Evolutionary conservation across 2,329 filamentous ascomycete genomes (phyloP), one percentile per base, ranked within the genome.

Genomic region (Hortaea werneckii): DNA sequence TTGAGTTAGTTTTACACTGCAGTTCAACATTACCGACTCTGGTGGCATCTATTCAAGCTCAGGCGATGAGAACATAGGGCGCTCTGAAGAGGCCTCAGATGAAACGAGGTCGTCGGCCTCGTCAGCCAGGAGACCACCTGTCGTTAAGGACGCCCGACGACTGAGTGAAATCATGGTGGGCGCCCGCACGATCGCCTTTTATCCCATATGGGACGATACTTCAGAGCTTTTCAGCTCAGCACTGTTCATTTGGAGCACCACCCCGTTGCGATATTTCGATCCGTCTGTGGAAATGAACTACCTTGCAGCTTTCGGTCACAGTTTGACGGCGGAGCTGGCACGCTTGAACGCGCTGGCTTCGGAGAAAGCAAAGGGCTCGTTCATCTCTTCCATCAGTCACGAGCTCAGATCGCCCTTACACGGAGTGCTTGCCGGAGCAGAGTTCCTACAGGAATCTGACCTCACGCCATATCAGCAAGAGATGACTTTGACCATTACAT

Each of bases 381-480:
- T 70, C 43, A 63, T 71, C 30, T 62, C 64, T 26, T 67, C 65
- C 5, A 65, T 69, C 26, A 65, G 60, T 2, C 66, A 68, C 45
- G 67, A 68, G 44, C 34, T 56, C 10, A 37, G 50, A n/a, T 44
- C 43, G 8, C 58, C 58, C 5, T 49, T 61, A 2, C 59, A 61
- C 37, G 56, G 56, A 2, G 57, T 60, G 9, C 47, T 61, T 2
- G 59, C 50, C 1, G 52, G 45, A 3, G 37, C 58, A 9, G 58
- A 76, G 67, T 42, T 79, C 3, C 54, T 81, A 0, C 67, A 71
- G 3, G 75, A 78, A 11, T 59, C 57, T 9, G 43, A 35, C n/a
- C 32, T 35, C n/a, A 35, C 32, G n/a, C 32, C 68, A 73, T 59
- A 67, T 32, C 65, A 74, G 43, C 53, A 57, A 47, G 69, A 65